These are phyloP conservation scores for Aspergillus leporis DNA, from an alignment of 495 filamentous ascomycete genomes.

Conservation along the genomic window DNA sequence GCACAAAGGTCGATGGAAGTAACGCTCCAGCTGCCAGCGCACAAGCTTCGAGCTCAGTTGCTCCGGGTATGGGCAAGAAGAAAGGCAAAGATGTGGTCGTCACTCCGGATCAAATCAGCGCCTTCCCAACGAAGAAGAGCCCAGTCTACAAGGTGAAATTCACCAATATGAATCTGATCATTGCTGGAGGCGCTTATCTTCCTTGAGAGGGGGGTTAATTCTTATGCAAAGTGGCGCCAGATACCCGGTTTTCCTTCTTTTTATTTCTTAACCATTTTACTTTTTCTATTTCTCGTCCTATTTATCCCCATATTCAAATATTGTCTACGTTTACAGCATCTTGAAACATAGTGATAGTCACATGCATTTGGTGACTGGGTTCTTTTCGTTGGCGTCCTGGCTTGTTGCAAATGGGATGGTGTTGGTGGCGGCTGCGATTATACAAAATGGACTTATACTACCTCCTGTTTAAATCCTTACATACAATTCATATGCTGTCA, in stretches of 20 bases:
- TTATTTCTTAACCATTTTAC: slow-evolving; percentile 14
- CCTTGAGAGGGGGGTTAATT: slow-evolving; percentile 42
- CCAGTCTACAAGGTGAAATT: slow-evolving; percentile 92
- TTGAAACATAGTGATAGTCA: not conserved
- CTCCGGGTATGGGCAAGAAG: slow-evolving; percentile 64
- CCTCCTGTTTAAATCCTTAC: too few relatives aligned
- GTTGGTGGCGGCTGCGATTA: not conserved
- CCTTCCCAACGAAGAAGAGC: slow-evolving; percentile 92
- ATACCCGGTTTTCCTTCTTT: slow-evolving; percentile 29
- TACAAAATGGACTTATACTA: not conserved
- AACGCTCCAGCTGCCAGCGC: slow-evolving; percentile 33
- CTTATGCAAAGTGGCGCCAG: slow-evolving; percentile 25
- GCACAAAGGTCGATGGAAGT: slow-evolving; percentile 53
- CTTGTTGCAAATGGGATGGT: slow-evolving; percentile 1
- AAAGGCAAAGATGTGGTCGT: slow-evolving; percentile 88
- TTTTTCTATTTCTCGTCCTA: slow-evolving; percentile 8
- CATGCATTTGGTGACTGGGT: slow-evolving; percentile 10
- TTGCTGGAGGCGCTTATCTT: slow-evolving; percentile 84
- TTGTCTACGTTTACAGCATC: not conserved
- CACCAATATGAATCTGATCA: slow-evolving; percentile 86
- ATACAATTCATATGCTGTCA: not conserved
- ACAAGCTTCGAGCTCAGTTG: slow-evolving; percentile 41
- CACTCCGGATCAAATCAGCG: slow-evolving; percentile 88
- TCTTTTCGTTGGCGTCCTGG: slow-evolving; percentile 3
- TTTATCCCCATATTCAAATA: not conserved